phyloP scores from a whole-genome alignment of 345 rosid genomes.

The Arabis alpina region DNA sequence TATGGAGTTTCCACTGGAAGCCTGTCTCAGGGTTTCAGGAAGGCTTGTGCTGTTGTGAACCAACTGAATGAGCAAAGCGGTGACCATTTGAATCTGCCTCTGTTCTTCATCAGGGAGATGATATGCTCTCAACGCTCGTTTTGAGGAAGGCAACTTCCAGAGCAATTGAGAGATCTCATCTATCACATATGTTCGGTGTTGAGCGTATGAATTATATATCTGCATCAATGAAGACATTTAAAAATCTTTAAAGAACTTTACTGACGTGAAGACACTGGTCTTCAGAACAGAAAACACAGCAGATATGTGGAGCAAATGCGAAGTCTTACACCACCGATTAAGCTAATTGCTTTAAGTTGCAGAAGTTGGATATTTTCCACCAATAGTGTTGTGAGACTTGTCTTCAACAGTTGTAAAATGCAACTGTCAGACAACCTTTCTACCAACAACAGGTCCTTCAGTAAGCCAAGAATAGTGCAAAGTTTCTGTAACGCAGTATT shows the following conservation, averaged over 20 bases:
- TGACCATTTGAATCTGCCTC: slow-evolving; percentile 95
- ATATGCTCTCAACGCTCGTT: slow-evolving; percentile 79
- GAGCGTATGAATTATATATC: slow-evolving; percentile 87
- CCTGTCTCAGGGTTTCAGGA: slow-evolving; percentile 76
- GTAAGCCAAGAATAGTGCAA: slow-evolving; percentile 87
- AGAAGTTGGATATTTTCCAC: slow-evolving; percentile 96
- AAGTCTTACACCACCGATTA: slow-evolving; percentile 79
- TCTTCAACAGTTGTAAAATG: slow-evolving; percentile 87
- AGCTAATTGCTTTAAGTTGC: slow-evolving; percentile 92
- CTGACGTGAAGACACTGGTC: slow-evolving; percentile 15
- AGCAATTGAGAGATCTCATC: slow-evolving; percentile 90
- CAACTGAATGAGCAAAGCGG: slow-evolving; percentile 94
- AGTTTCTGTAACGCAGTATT: slow-evolving; percentile 85
- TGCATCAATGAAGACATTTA: slow-evolving; percentile 45
- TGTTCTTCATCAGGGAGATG: slow-evolving; percentile 98
- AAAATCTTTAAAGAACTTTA: slow-evolving; percentile 12
- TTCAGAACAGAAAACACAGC: not conserved
- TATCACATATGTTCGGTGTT: slow-evolving; percentile 81
- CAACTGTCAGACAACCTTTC: slow-evolving; percentile 98
- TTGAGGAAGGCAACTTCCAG: slow-evolving; percentile 87
- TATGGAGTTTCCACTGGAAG: slow-evolving; percentile 57
- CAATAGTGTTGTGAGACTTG: slow-evolving; percentile 82
- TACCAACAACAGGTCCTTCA: slow-evolving; percentile 82
- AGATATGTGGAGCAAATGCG: slow-evolving; percentile 15
- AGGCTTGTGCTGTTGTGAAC: slow-evolving; percentile 90